Base-by-base conservation (phyloP, 1,284 basidiomycete genomes). In the Caloboletus inedulis region DNA sequence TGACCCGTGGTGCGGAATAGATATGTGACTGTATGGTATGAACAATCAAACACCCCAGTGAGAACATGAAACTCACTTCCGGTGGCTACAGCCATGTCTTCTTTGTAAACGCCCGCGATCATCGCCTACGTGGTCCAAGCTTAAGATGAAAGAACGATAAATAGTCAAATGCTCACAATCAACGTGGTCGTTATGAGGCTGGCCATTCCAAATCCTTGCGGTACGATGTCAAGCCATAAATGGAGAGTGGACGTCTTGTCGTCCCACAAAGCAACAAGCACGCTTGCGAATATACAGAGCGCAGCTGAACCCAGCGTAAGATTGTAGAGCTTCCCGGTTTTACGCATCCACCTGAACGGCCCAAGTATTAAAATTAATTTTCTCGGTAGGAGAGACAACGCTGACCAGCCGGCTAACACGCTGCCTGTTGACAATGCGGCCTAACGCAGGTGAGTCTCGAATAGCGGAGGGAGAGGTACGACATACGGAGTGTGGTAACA, bases 1-100 rank as follows among this genome's bases (percentile, higher is more conserved):
- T 95, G 93, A 14, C 93, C 93, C 12, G 90, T 91, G 6, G 91
- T 94, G 61, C 92, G 78, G 75, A 93, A 94, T 46, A 94, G 76
- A 72, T 95, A 95, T 23, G 90, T 91, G 61, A 94, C 91, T 94
- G 62, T 34, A 53, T 34, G 52, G 46, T 13, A 40, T 47, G 43
- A 34, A 43, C 16, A 34, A 51, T 52, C 27, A 55, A 51, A 33
- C 45, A 27, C 25, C 23, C 23, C 6, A 12, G 42, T 47, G 51
- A 45, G 27, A 41, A 54, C 39, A 35, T 36, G 46, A 39, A 53
- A 77, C 90, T 73, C 71, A 94, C 91, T 87, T 65, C 90, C 90
- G 34, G 89, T 94, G 45, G 90, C 91, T 30, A 94, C 83, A 3
- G 92, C 84, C 74, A 93, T 82, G 63, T 94, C 89, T 64, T 91